Base-by-base conservation (phyloP, 306 rosid genomes). In the Hippophae gyantsensis region DNA sequence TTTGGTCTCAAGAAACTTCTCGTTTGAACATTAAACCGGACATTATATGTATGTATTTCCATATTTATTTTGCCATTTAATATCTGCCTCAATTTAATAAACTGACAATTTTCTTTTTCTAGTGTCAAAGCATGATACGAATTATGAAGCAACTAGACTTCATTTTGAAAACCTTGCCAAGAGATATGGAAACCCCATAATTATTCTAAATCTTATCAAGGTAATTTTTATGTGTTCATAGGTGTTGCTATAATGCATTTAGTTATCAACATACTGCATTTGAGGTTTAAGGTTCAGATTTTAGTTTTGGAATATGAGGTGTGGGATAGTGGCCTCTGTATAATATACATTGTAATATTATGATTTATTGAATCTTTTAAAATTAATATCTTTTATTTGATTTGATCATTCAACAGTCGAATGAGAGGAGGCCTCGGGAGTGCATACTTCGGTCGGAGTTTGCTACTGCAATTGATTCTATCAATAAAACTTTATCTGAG, bases 1-100 rank as follows among this genome's bases (percentile, higher is more conserved):
- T 85, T 72, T 92, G 99, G 99, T 83, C 96, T 43, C 99, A 92
- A 71, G 99, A 92, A 75, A 79, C 99, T 64, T 87, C 99, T 6
- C 87, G 81, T n/a, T 78, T 92, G 80, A 92, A 92, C 65, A 58
- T 88, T 48, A 92, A 89, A 74, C 99, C 99, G 65, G 89, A 83
- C 72, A 92, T 92, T 52, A 92, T 85, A 80, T 69, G 99, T 92
- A 88, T 49, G 89, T 60, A 57, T 67, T 59, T 61, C 59, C 42
- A 58, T 61, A 41, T 43, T 2, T 56, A 52, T 51, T 62, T 32
- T 47, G 27, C 9, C 51, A 63, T 60, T 51, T 5, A 48, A 43
- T 51, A 42, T 6, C 57, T 42, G 27, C 50, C 50, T 62, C 9
- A 51, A 64, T 44, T 56, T 55, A 44, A 71, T 69, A 38, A 52